Evolutionary conservation across 495 filamentous ascomycete genomes (phyloP), one percentile per base, ranked within the genome.

Genomic region (Penicillium paxilli): DNA sequence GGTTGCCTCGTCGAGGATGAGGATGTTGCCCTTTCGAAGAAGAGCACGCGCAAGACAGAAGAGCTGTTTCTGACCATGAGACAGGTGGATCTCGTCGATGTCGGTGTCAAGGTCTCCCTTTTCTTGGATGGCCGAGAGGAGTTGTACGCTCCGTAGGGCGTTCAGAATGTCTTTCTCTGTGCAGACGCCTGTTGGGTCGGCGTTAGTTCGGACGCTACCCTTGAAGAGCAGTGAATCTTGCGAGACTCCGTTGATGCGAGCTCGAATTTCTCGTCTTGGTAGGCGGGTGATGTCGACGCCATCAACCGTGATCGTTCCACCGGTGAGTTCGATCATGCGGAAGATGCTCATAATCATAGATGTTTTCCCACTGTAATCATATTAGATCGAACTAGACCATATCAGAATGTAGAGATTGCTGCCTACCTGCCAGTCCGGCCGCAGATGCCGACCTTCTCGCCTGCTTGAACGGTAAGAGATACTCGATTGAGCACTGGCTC

Each of bases 1-100:
- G 17, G 75, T 80, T 7, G 72, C 72, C 58, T 81, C 78, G 37
- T 82, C 79, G n/a, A 82, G 67, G 12, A 80, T 67, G 16, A 81
- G 64, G 46, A 81, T 73, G 35, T 70, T 73, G 14, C 74, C 69
- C 16, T 53, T 60, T 22, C 78, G 66, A 25, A 89, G 67, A 8
- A 89, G 66, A 0, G 82, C 85, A 2, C 85, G 74, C 3, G 80
- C 83, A n/a, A 89, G 73, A 54, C 79, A 80, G 57, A 88, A 79
- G 4, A 89, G 77, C 67, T 88, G 86, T 30, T 73, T 73, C 57
- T 89, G 85, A 1, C 86, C 86, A 42, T 81, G 78, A 0, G 79
- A 84, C 4, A 87, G 73, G 54, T 72, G 70, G 37, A 78, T 68
- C 10, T 70, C 73, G 6, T 75, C 73, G 42, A 87, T 74, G 9